phyloP scores from a whole-genome alignment of 768 basidiomycete genomes.

The Lactarius evosmus region DNA sequence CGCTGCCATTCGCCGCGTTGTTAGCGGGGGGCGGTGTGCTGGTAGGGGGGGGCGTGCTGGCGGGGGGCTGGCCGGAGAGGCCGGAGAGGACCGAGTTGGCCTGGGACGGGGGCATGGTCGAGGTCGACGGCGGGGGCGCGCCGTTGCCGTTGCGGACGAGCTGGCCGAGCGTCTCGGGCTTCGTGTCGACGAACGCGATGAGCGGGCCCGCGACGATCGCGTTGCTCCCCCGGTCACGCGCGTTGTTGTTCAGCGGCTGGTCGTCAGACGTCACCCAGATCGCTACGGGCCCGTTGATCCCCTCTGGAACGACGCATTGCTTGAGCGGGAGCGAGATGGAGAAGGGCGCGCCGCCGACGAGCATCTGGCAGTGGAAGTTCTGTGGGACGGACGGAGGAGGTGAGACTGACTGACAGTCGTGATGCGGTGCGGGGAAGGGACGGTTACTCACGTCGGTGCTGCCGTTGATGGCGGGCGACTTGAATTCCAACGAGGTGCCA shows the following conservation, averaged over 20 bases:
- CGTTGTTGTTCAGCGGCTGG: constrained; percentile 62
- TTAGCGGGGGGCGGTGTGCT: background rate
- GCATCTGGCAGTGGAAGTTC: constrained; percentile 71
- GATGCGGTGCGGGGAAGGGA: constrained; percentile 1
- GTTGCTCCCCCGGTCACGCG: constrained; percentile 50
- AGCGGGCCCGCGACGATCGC: constrained; percentile 69
- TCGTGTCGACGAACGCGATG: constrained; percentile 61
- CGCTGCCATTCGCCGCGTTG: constrained; percentile 37
- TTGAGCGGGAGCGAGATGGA: constrained; percentile 57
- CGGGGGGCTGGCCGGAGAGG: constrained; percentile 30
- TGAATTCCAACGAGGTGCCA: constrained; percentile 64
- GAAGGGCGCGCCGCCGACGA: constrained; percentile 56
- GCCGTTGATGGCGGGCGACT: constrained; percentile 53
- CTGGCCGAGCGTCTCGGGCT: constrained; percentile 49
- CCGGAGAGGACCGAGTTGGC: constrained; percentile 31
- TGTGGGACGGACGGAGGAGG: constrained; percentile 28
- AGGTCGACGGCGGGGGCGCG: constrained; percentile 8
- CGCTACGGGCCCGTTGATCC: constrained; percentile 72
- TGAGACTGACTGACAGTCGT: background rate
- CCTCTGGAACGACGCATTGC: constrained; percentile 60
- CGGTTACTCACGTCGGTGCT: constrained; percentile 45
- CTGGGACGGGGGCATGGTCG: constrained; percentile 28
- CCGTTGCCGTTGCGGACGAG: constrained; percentile 38
- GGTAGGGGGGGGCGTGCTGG: constrained; percentile 22
- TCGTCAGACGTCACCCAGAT: constrained; percentile 63